Evolutionary conservation across 169 alveolate genomes (phyloP).

Genomic region (Cryptosporidium viatorum): DNA sequence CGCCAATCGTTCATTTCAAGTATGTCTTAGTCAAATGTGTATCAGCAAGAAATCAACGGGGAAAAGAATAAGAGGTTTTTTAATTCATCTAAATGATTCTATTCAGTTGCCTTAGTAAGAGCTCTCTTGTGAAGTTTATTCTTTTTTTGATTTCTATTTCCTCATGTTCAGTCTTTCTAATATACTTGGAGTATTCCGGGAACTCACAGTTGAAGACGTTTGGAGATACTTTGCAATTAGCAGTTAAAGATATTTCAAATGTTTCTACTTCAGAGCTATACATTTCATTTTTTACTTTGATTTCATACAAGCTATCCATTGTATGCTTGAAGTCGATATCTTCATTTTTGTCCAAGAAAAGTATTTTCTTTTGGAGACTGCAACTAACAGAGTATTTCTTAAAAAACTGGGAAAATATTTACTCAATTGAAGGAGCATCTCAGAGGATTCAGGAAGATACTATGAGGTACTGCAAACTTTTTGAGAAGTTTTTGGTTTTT

Average conservation of each 20-base stretch:
- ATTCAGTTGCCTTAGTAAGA: background rate
- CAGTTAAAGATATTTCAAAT: background rate
- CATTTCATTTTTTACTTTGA: background rate
- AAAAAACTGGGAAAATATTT: conserved; percentile 23
- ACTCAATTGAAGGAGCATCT: conserved; percentile 53
- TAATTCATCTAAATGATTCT: background rate
- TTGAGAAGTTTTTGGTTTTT: conserved; percentile 18
- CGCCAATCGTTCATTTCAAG: background rate
- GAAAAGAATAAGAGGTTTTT: no score
- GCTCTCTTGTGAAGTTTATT: background rate
- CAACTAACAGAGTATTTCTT: conserved; percentile 22
- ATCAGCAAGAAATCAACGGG: background rate
- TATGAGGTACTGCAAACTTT: conserved; percentile 50
- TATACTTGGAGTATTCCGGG: conserved; percentile 23
- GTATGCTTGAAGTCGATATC: conserved; percentile 15
- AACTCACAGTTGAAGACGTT: background rate
- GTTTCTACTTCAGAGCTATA: background rate
- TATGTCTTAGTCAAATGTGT: background rate
- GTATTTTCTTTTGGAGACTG: conserved; percentile 48
- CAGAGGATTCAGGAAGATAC: conserved; percentile 68
- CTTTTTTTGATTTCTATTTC: background rate
- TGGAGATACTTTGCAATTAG: conserved; percentile 53
- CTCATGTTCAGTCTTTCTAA: background rate
- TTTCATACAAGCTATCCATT: background rate
- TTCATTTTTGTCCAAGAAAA: conserved; percentile 19